Evolutionary conservation across 2,329 filamentous ascomycete species (phyloP).

Genomic region (Graphiopsis chlorocephala): DNA sequence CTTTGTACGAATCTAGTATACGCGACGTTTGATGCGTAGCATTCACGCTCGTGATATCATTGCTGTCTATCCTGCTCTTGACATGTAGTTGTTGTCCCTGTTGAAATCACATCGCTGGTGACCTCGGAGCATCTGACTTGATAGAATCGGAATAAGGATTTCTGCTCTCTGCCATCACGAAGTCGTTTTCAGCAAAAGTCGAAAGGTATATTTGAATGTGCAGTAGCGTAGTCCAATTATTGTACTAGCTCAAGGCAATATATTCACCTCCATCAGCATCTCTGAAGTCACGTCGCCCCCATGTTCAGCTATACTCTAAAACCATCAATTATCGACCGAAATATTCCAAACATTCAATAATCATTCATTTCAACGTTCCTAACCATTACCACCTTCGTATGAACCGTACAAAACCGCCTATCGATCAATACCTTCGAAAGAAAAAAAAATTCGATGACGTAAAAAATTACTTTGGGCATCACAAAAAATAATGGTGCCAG

Average conservation of each 20-base stretch:
- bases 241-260: not conserved
- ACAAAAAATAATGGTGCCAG: constrained; percentile 5
- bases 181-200: no score
- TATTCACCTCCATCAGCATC: not conserved
- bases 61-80: no score
- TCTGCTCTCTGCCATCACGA: no score
- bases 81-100: not conserved
- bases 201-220: not conserved
- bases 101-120: no score
- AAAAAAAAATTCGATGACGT: not conserved
- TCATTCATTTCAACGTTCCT: not conserved
- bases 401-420: not conserved
- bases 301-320: not conserved
- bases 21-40: not conserved
- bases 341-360: not conserved
- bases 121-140: no score
- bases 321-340: not conserved
- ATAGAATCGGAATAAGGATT: no score
- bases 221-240: not conserved
- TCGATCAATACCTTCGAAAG: not conserved
- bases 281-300: not conserved
- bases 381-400: not conserved
- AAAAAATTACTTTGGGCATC: not conserved
- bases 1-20: not conserved
- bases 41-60: no score